Conservation (phyloP, 2,329 filamentous ascomycete species). For the Ophidiomyces ophidiicola region DNA sequence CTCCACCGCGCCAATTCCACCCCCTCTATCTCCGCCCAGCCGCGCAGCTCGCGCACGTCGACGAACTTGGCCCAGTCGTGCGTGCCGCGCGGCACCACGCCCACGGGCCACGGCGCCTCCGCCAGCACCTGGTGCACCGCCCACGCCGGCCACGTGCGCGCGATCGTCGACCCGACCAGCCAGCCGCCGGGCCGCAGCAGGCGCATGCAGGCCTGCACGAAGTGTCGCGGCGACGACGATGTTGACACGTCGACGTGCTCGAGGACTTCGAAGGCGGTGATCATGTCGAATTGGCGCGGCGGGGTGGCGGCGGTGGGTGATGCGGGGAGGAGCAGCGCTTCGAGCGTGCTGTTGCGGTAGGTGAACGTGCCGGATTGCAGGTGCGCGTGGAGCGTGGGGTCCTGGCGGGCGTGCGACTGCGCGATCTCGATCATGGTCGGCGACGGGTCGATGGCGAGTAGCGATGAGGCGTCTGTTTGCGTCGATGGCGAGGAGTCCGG, state of each 20-base stretch:
- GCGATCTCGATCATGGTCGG: constrained; percentile 48
- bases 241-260: constrained; percentile 76
- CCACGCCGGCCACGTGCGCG: constrained; percentile 78
- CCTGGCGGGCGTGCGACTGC: constrained; percentile 57
- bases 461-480: constrained; percentile 29
- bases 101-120: constrained; percentile 56
- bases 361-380: constrained; percentile 45
- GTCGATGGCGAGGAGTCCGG: constrained; percentile 17
- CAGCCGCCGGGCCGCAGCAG: constrained; percentile 85
- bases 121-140: constrained; percentile 84
- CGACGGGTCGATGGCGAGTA: constrained; percentile 37
- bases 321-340: constrained; percentile 37
- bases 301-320: neutral
- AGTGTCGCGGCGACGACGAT: constrained; percentile 56
- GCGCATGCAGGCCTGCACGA: constrained; percentile 42
- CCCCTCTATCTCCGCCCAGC: constrained; percentile 26
- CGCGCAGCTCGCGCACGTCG: constrained; percentile 46
- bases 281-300: constrained; percentile 52
- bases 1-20: constrained; percentile 40
- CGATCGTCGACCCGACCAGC: constrained; percentile 86
- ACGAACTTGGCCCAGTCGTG: constrained; percentile 97
- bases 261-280: constrained; percentile 83
- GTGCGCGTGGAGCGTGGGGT: constrained; percentile 50
- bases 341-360: constrained; percentile 68
- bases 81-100: constrained; percentile 82